Percentiles rank a stretch among this genome's conserved stretches.
Conservation (phyloP, 2,329 filamentous ascomycete species). For the Diaporthe humulicola region DNA sequence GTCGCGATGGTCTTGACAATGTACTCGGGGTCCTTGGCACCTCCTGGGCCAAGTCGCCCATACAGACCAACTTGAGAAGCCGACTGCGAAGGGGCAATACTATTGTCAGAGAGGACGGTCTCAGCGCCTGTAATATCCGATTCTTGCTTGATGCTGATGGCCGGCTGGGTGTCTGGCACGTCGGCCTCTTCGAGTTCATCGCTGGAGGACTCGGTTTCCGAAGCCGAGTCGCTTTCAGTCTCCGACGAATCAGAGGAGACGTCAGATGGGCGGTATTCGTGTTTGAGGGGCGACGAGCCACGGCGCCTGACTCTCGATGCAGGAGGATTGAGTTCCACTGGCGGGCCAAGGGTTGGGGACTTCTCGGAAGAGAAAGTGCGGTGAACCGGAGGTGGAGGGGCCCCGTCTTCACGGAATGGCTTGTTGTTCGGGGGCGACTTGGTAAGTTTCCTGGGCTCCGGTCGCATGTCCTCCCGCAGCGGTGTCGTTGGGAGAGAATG, state of each 20-base stretch:
- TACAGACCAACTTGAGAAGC: constrained; percentile 75
- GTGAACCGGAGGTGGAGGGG: constrained; percentile 68
- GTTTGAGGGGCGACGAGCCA: constrained; percentile 93
- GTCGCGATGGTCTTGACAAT: constrained; percentile 63
- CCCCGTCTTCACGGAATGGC: constrained; percentile 64
- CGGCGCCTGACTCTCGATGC: constrained; percentile 72
- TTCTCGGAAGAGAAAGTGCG: constrained; percentile 58
- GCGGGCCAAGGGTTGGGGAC: constrained; percentile 57
- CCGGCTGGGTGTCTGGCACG: constrained; percentile 70
- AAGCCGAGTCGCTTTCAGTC: constrained; percentile 68
- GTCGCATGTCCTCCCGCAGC: constrained; percentile 54
- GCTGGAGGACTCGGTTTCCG: constrained; percentile 61
- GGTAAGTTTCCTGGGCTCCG: constrained; percentile 52
- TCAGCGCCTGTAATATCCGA: constrained; percentile 48
- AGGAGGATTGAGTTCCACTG: constrained; percentile 57
- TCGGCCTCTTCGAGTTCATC: constrained; percentile 73
- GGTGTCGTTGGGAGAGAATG: constrained; percentile 45
- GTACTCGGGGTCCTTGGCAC: constrained; percentile 60
- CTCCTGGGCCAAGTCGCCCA: constrained; percentile 62
- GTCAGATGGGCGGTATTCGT: constrained; percentile 93
- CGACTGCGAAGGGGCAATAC: constrained; percentile 83
- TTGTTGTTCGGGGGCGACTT: constrained; percentile 51
- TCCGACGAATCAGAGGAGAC: constrained; percentile 73
- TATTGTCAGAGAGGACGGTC: constrained; percentile 66
- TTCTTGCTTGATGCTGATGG: constrained; percentile 66